Evolutionary conservation across 495 filamentous ascomycete genomes (phyloP).

Genomic region (Chaetomium tenue): DNA sequence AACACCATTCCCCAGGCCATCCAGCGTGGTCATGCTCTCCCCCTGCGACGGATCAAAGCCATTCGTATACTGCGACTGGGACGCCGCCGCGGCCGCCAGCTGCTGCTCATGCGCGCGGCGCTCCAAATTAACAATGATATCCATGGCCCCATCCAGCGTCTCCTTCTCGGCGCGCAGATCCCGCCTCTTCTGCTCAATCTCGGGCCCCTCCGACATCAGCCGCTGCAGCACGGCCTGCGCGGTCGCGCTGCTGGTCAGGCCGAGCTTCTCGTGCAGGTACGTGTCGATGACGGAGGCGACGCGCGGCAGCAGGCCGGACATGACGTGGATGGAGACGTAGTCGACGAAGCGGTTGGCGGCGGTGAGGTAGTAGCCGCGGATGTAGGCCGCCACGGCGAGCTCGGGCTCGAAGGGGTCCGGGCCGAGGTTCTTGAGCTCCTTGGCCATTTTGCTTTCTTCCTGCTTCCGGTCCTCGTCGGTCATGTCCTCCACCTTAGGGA

Average conservation of each 20-base stretch:
- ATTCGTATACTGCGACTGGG: conserved; percentile 4
- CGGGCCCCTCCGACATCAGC: conserved; percentile 49
- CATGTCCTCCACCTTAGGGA: conserved; percentile 42
- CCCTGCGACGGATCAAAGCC: conserved; percentile 15
- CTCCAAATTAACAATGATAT: conserved; percentile 41
- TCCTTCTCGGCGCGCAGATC: conserved; percentile 41
- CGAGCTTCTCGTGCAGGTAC: conserved; percentile 44
- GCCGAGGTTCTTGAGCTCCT: conserved; percentile 39
- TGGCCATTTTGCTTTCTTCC: conserved; percentile 27
- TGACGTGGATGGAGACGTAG: conserved; percentile 46
- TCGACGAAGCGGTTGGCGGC: conserved; percentile 53
- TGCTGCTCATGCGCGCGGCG: conserved; percentile 17
- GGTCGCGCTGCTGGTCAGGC: conserved; percentile 31
- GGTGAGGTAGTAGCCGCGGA: conserved; percentile 54
- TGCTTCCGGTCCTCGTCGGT: conserved; percentile 40
- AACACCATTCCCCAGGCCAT: not conserved
- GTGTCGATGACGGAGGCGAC: conserved; percentile 33
- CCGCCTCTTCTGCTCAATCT: conserved; percentile 35
- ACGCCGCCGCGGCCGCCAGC: not conserved
- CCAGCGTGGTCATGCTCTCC: conserved; percentile 2
- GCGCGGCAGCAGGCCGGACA: conserved; percentile 45
- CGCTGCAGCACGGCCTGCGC: conserved; percentile 30
- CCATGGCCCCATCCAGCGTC: conserved; percentile 43
- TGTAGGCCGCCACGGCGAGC: conserved; percentile 48
- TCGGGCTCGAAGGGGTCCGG: conserved; percentile 49